Conservation (phyloP, 108 stramenopile species). For the Cylindrotheca fusiformis region DNA sequence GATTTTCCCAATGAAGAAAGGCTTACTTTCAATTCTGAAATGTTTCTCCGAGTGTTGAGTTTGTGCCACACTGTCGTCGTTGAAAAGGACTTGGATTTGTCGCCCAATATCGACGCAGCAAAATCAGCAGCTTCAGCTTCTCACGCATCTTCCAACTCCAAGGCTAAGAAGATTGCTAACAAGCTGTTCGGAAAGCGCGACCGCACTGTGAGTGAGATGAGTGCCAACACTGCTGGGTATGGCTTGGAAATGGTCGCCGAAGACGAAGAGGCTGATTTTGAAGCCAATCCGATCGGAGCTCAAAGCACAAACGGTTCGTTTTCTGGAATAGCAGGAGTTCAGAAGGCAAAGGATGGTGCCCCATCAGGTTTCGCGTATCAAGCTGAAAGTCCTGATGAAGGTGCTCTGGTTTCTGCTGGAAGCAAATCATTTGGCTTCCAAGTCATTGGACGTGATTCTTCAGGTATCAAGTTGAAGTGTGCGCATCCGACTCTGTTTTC, state of each 20-base stretch:
- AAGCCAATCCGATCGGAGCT: slow-evolving; percentile 10
- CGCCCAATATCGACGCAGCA: slow-evolving; percentile 18
- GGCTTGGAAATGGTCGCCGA: slow-evolving; percentile 9
- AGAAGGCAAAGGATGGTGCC: slow-evolving; percentile 70
- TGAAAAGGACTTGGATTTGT: slow-evolving; percentile 73
- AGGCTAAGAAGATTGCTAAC: neutral
- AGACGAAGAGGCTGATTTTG: slow-evolving; percentile 11
- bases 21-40: slow-evolving; percentile 81
- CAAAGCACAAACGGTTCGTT: slow-evolving; percentile 12
- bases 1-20: slow-evolving; percentile 12
- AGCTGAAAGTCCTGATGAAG: slow-evolving; percentile 92
- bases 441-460: slow-evolving; percentile 71
- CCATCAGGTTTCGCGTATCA: slow-evolving; percentile 80
- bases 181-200: slow-evolving; percentile 9
- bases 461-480: slow-evolving; percentile 60
- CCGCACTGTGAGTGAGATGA: slow-evolving; percentile 17
- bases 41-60: slow-evolving; percentile 88
- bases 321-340: slow-evolving; percentile 3
- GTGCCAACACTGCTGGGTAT: neutral
- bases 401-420: slow-evolving; percentile 82
- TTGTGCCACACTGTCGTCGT: slow-evolving; percentile 92
- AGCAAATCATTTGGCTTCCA: slow-evolving; percentile 78
- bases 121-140: slow-evolving; percentile 8
- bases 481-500: slow-evolving; percentile 65
- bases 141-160: slow-evolving; percentile 7